These are phyloP conservation scores for Lactifluus subvellereus DNA, from an alignment of 768 basidiomycete genomes.

Conservation along the genomic window DNA sequence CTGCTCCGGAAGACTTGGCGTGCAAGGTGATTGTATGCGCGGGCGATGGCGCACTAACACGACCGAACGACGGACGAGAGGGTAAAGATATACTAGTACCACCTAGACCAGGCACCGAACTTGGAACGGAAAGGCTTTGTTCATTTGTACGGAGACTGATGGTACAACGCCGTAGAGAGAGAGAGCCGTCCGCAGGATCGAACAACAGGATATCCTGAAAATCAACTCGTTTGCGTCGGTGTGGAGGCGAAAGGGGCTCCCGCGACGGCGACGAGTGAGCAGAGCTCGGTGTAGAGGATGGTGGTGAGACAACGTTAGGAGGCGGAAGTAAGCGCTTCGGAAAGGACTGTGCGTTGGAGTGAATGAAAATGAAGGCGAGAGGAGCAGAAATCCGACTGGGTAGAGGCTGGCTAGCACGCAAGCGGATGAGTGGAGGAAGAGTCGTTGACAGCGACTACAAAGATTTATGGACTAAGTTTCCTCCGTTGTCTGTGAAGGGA, in stretches of 20 bases:
- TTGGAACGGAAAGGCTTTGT: constrained; percentile 25
- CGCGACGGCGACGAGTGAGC: constrained; percentile 29
- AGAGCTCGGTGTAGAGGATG: constrained; percentile 30
- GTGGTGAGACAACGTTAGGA: constrained; percentile 26
- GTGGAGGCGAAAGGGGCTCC: constrained; percentile 29
- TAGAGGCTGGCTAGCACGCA: constrained; percentile 35
- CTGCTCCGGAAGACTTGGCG: constrained; percentile 32
- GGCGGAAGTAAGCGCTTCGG: constrained; percentile 40
- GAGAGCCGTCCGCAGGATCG: constrained; percentile 49
- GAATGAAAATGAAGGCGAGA: constrained; percentile 53
- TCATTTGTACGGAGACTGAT: constrained; percentile 36
- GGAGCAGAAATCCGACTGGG: constrained; percentile 33
- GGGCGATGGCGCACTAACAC: constrained; percentile 31
- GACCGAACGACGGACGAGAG: constrained; percentile 41
- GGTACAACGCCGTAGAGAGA: constrained; percentile 50
- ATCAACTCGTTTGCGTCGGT: constrained; percentile 36
- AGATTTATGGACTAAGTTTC: constrained; percentile 26
- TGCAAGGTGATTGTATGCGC: constrained; percentile 13
- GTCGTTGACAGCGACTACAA: constrained; percentile 47
- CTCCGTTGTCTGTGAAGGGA: background rate
- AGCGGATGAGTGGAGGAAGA: constrained; percentile 49
- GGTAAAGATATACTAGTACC: constrained; percentile 60
- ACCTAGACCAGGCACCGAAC: constrained; percentile 31
- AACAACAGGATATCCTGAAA: constrained; percentile 67
- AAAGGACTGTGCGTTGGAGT: constrained; percentile 30